These are phyloP conservation scores for Peronospora belbahrii DNA, from an alignment of 352 stramenopile species.

Conservation along the genomic window DNA sequence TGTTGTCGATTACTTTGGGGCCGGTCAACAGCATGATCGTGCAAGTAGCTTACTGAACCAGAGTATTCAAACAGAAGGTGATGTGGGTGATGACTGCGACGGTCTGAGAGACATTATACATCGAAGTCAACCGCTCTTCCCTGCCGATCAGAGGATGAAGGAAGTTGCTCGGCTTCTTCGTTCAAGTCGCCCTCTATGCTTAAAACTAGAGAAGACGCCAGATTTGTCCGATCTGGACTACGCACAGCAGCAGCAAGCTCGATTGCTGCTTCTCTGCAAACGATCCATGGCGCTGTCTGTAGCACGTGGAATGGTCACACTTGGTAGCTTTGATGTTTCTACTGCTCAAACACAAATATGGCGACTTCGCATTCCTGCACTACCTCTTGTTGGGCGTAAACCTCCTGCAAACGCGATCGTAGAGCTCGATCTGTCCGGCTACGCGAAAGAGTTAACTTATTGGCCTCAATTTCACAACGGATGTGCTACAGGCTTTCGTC, in stretches of 20 bases:
- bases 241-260: constrained; percentile 87
- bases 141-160: constrained; percentile 66
- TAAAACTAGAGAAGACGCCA: constrained; percentile 61
- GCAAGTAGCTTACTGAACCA: constrained; percentile 1
- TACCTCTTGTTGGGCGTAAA: constrained; percentile 91
- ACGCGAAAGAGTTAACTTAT: constrained; percentile 86
- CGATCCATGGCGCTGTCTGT: constrained; percentile 90
- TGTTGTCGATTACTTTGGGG: not conserved
- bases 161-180: constrained; percentile 75
- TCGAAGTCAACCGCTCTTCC: constrained; percentile 55
- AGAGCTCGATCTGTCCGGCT: constrained; percentile 86
- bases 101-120: constrained; percentile 56
- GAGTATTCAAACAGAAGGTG: not conserved
- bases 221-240: constrained; percentile 70
- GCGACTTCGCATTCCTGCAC: constrained; percentile 84
- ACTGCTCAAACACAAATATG: constrained; percentile 68
- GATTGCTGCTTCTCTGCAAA: constrained; percentile 91
- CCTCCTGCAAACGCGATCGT: constrained; percentile 91
- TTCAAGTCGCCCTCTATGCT: constrained; percentile 57
- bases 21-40: constrained; percentile 10
- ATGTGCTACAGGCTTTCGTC: constrained; percentile 90
- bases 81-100: constrained; percentile 33
- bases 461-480: constrained; percentile 99
- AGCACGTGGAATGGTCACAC: constrained; percentile 94
- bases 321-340: constrained; percentile 83